Evolutionary conservation across 1,284 basidiomycete species (phyloP).

Genomic region (Cutaneotrichosporon cyanovorans): DNA sequence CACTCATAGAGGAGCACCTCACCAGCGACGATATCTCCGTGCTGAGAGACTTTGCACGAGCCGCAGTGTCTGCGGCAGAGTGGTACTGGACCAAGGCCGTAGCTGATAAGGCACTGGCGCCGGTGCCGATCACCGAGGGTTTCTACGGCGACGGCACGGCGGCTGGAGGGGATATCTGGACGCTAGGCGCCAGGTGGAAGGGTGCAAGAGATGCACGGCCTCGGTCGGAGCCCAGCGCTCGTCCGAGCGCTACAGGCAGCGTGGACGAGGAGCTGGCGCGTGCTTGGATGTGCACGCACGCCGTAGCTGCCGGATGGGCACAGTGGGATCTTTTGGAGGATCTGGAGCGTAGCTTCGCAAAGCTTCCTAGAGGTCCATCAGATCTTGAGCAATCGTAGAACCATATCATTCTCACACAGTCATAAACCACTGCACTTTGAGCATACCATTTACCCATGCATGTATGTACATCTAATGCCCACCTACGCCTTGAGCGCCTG

Average conservation of each 20-base stretch:
- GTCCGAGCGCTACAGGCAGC: background rate
- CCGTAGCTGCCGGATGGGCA: conserved; percentile 69
- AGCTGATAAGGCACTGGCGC: background rate
- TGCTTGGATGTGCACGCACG: conserved; percentile 77
- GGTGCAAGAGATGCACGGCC: conserved; percentile 5
- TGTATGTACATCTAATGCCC: too few relatives aligned
- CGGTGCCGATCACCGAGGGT: conserved; percentile 5
- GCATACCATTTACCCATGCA: too few relatives aligned
- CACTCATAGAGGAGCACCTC: conserved; percentile 63
- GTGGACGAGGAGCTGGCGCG: conserved; percentile 17
- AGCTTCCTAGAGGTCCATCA: too few relatives aligned
- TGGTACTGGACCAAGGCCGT: conserved; percentile 24
- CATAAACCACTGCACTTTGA: too few relatives aligned
- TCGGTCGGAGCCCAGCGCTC: conserved; percentile 2
- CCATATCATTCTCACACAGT: too few relatives aligned
- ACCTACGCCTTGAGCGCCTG: conserved; percentile 25
- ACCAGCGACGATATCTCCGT: conserved; percentile 69
- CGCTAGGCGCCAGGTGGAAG: conserved; percentile 16
- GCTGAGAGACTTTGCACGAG: conserved; percentile 68
- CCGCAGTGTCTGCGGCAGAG: conserved; percentile 56
- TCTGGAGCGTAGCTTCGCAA: background rate
- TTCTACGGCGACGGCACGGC: conserved; percentile 7
- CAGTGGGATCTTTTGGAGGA: conserved; percentile 81
- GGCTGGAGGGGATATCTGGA: conserved; percentile 1
- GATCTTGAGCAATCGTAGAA: too few relatives aligned